Evolutionary conservation across 2,329 filamentous ascomycete genomes (phyloP).

Genomic region (Eutypa lata): DNA sequence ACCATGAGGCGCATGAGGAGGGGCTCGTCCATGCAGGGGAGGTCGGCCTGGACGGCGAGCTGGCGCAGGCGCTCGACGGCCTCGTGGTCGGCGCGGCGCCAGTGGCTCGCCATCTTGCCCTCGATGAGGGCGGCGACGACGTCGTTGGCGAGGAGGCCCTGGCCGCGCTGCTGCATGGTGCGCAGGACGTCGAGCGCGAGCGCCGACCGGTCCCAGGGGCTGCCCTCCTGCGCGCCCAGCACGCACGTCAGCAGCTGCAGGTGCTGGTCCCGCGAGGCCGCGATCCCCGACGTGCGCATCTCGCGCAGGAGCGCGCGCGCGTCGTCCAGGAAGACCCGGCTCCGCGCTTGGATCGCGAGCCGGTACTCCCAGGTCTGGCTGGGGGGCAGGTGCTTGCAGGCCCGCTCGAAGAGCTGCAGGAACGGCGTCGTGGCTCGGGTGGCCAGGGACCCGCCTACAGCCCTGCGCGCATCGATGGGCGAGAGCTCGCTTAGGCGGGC

Average conservation of each 20-base stretch:
- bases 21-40: slow-evolving; percentile 35
- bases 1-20: slow-evolving; percentile 41
- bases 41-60: slow-evolving; percentile 37
- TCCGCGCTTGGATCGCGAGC: slow-evolving; percentile 26
- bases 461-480: neutral
- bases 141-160: slow-evolving; percentile 40
- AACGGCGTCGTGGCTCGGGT: slow-evolving; percentile 11
- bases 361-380: slow-evolving; percentile 32
- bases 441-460: slow-evolving; percentile 1
- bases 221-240: slow-evolving; percentile 10
- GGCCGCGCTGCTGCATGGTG: slow-evolving; percentile 43
- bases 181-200: slow-evolving; percentile 42
- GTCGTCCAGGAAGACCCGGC: slow-evolving; percentile 12
- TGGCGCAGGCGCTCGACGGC: slow-evolving; percentile 37
- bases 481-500: slow-evolving; percentile 17
- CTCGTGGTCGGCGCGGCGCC: slow-evolving; percentile 29
- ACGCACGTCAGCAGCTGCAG: slow-evolving; percentile 36
- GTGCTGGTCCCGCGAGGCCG: slow-evolving; percentile 32
- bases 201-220: slow-evolving; percentile 30
- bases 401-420: slow-evolving; percentile 20
- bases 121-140: slow-evolving; percentile 49
- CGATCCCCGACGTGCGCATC: slow-evolving; percentile 35
- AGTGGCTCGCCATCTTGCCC: slow-evolving; percentile 30
- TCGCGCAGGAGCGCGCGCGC: slow-evolving; percentile 31
- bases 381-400: slow-evolving; percentile 25